Conservation (phyloP, 352 stramenopile species). For the Phytophthora brassicae region DNA sequence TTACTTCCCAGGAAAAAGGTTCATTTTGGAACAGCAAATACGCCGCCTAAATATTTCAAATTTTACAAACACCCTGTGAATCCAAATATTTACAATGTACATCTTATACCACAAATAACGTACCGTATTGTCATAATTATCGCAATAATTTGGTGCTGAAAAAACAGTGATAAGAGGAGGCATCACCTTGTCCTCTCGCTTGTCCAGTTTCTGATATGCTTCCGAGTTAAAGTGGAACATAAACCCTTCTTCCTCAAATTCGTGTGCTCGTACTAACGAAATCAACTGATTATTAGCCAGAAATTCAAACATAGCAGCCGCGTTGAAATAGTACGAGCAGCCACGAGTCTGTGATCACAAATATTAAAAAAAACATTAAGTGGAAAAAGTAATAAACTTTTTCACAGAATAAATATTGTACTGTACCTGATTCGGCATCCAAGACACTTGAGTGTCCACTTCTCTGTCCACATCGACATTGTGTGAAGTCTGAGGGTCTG, state of each 20-base stretch:
- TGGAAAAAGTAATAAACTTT: background rate
- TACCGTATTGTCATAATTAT: slow-evolving; percentile 77
- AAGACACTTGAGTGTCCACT: slow-evolving; percentile 16
- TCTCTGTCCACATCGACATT: background rate
- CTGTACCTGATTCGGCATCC: slow-evolving; percentile 30
- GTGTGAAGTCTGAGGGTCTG: slow-evolving; percentile 44
- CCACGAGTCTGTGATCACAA: slow-evolving; percentile 47
- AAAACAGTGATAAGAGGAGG: slow-evolving; percentile 93
- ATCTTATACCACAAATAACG: background rate
- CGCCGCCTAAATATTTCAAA: slow-evolving; percentile 42
- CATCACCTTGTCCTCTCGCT: slow-evolving; percentile 44
- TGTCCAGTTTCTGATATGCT: slow-evolving; percentile 48
- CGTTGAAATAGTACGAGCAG: slow-evolving; percentile 90
- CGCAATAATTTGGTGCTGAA: slow-evolving; percentile 95
- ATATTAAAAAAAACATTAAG: background rate
- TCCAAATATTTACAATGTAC: background rate
- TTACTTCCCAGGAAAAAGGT: slow-evolving; percentile 53
- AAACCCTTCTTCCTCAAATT: slow-evolving; percentile 74
- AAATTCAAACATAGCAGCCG: slow-evolving; percentile 70
- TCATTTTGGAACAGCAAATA: slow-evolving; percentile 55
- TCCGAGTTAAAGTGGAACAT: slow-evolving; percentile 62
- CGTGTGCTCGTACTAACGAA: slow-evolving; percentile 78
- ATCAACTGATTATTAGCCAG: slow-evolving; percentile 64
- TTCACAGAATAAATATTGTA: background rate
- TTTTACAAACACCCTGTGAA: no score